phyloP scores from a whole-genome alignment of 2,329 filamentous ascomycete species.

The Aspergillus intermedius region DNA sequence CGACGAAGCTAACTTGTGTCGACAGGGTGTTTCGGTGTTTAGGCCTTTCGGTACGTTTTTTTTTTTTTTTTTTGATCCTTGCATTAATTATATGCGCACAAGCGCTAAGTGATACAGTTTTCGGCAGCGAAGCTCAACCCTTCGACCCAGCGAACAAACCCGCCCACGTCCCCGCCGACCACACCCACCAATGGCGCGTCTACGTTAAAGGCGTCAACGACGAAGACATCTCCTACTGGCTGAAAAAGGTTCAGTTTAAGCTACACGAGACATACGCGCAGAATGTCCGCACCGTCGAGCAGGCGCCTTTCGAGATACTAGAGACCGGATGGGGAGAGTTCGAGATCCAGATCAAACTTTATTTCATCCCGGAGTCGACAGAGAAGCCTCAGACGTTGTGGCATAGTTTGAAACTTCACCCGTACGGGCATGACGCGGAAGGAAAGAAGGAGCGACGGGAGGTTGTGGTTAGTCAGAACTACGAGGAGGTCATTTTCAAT shows the following conservation, averaged over 20 bases:
- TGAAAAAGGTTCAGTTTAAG: conserved; percentile 96
- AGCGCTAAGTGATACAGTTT: conserved; percentile 46
- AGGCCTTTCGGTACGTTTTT: conserved; percentile 39
- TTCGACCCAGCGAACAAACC: conserved; percentile 74
- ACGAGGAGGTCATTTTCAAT: conserved; percentile 95
- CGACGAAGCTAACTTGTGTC: conserved; percentile 11
- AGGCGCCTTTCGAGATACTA: conserved; percentile 72
- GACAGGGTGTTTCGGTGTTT: conserved; percentile 40
- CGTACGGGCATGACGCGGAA: conserved; percentile 74
- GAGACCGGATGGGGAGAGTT: conserved; percentile 99
- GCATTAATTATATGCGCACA: background rate
- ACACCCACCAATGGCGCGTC: conserved; percentile 94
- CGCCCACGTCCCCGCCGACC: conserved; percentile 70
- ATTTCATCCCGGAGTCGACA: conserved; percentile 77
- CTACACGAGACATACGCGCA: conserved; percentile 95
- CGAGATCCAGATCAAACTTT: conserved; percentile 89
- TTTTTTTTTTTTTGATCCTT: background rate
- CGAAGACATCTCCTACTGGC: conserved; percentile 88
- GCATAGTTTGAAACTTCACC: conserved; percentile 84
- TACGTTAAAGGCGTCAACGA: conserved; percentile 87
- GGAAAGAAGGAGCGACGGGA: conserved; percentile 59
- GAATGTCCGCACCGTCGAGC: conserved; percentile 76
- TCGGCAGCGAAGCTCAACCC: conserved; percentile 71
- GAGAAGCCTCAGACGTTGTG: conserved; percentile 96
- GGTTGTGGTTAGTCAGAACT: conserved; percentile 69